Conservation (phyloP, 768 basidiomycete species). For the Dendrothele bispora region DNA sequence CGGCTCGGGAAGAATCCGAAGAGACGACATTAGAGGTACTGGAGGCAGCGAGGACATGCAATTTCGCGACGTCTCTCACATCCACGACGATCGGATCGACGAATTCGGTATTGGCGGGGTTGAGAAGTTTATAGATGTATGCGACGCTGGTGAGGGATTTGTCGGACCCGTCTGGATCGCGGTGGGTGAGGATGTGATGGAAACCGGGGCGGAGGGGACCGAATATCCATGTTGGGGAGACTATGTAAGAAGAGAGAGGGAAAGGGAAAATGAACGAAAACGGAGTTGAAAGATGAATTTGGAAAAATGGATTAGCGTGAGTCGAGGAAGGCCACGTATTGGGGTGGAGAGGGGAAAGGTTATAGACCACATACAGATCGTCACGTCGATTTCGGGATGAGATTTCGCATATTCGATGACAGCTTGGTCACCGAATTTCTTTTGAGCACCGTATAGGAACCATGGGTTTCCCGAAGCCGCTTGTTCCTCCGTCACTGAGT, state of each 20-base stretch:
- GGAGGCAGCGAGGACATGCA: background rate
- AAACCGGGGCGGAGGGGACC: background rate
- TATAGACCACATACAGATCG: slow-evolving; percentile 17
- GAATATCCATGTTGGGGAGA: background rate
- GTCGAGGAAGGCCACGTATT: too few relatives aligned
- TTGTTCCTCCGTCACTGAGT: slow-evolving; percentile 12
- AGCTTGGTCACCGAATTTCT: slow-evolving; percentile 22
- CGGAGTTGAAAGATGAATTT: too few relatives aligned
- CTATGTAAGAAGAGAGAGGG: background rate
- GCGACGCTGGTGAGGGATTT: background rate
- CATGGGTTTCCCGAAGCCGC: slow-evolving; percentile 5
- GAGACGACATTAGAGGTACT: background rate
- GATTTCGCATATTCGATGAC: slow-evolving; percentile 21
- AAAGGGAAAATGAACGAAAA: too few relatives aligned
- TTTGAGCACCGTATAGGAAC: slow-evolving; percentile 21
- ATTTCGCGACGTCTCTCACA: background rate
- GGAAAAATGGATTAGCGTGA: too few relatives aligned
- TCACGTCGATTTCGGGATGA: slow-evolving; percentile 20
- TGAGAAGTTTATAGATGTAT: background rate
- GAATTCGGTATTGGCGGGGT: background rate
- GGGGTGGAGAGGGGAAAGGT: too few relatives aligned
- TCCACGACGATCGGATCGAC: background rate
- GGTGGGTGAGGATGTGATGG: background rate
- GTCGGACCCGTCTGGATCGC: too few relatives aligned
- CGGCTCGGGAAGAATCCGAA: too few relatives aligned